Evolutionary conservation across 116 monocot species (phyloP).

Genomic region (Papilionanthe hybrid): DNA sequence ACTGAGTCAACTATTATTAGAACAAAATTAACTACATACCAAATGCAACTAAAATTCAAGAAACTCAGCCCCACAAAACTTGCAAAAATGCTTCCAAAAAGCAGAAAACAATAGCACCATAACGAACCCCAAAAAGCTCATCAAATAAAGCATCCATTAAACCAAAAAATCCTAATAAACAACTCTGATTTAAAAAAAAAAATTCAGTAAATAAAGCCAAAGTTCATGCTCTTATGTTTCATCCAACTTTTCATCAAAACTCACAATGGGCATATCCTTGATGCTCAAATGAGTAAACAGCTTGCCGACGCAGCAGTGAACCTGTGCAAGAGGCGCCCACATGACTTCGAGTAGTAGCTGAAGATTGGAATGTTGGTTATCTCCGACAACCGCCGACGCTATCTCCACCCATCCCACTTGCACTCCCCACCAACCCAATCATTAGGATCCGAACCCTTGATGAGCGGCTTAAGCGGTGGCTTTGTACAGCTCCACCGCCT

Average conservation of each 20-base stretch:
- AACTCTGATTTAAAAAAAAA: too few species aligned
- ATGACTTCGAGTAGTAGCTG: conserved; percentile 71
- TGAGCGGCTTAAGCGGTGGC: conserved; percentile 25
- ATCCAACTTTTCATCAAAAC: not conserved
- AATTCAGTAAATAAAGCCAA: too few species aligned
- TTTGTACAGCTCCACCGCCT: conserved; percentile 34
- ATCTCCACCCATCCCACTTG: too few species aligned
- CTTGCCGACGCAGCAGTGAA: conserved; percentile 50
- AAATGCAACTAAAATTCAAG: not conserved
- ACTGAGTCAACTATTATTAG: not conserved
- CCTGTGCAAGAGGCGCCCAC: conserved; percentile 77
- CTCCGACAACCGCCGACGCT: conserved; percentile 10
- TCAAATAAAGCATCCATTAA: too few species aligned
- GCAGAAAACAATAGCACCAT: too few species aligned
- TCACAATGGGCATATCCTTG: conserved; percentile 76
- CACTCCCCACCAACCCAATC: conserved; percentile 27
- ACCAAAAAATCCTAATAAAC: too few species aligned
- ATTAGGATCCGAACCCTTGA: conserved; percentile 41
- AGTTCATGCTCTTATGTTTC: too few species aligned
- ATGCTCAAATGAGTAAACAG: conserved; percentile 62
- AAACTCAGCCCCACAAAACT: not conserved
- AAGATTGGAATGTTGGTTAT: conserved; percentile 55
- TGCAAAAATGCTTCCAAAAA: too few species aligned
- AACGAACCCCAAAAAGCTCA: too few species aligned
- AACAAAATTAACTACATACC: not conserved